Evolutionary conservation across 768 basidiomycete species (phyloP).

Genomic region (Pleurotus pulmonarius): DNA sequence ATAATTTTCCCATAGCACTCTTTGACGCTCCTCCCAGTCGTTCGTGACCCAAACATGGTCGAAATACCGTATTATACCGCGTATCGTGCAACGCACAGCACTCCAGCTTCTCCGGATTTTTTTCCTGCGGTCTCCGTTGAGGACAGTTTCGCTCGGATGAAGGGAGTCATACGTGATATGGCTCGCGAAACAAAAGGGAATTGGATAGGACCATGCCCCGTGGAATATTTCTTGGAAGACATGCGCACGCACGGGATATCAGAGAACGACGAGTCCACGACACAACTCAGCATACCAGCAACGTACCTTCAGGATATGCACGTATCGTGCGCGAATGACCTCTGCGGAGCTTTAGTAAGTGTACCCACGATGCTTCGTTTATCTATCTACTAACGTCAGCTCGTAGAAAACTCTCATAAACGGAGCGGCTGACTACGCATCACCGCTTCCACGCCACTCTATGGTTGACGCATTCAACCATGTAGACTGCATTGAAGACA

Average conservation of each 20-base stretch:
- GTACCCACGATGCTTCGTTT: neutral
- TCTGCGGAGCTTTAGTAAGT: slow-evolving; percentile 9
- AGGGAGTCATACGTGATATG: neutral
- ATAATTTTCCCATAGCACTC: too few relatives aligned
- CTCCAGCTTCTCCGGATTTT: too few relatives aligned
- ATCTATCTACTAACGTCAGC: neutral
- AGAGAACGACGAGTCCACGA: neutral
- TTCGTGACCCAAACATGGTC: too few relatives aligned
- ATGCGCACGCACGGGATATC: too few relatives aligned
- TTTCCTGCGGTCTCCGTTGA: too few relatives aligned
- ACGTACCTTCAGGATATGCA: neutral
- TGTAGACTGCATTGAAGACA: neutral
- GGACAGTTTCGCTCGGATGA: too few relatives aligned
- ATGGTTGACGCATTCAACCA: slow-evolving; percentile 11
- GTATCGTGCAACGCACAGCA: too few relatives aligned
- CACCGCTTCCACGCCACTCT: slow-evolving; percentile 4
- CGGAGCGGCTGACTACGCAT: neutral
- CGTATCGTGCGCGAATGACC: neutral
- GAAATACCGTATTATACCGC: too few relatives aligned
- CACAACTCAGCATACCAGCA: neutral
- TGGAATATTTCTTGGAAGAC: slow-evolving; percentile 5
- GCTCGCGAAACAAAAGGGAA: neutral
- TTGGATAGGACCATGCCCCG: slow-evolving; percentile 13
- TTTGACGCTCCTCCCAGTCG: too few relatives aligned
- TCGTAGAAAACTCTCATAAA: neutral